These are phyloP conservation scores for Colletotrichum tropicale DNA, from an alignment of 2,329 filamentous ascomycete genomes.

Conservation along the genomic window DNA sequence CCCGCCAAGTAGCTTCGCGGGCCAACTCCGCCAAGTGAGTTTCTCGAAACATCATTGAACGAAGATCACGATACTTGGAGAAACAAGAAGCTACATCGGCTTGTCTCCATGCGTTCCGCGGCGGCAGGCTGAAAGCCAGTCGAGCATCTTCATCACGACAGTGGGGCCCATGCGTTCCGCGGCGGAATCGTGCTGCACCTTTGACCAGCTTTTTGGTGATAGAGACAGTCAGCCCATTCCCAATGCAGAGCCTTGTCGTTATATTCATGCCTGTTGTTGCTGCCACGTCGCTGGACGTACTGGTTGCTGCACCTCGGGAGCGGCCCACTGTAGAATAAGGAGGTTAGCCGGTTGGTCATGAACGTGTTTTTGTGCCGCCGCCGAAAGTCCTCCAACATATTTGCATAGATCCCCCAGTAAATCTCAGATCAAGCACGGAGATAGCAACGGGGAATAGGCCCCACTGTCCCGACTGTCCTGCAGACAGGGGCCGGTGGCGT, in stretches of 20 bases:
- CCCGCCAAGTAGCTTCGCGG: background rate
- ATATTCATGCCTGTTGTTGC: background rate
- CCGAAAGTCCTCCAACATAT: background rate
- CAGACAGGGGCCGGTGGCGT: constrained; percentile 8
- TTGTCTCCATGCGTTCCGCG: background rate
- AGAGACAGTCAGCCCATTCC: background rate
- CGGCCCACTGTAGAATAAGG: background rate
- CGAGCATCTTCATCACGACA: background rate
- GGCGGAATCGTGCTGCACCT: background rate
- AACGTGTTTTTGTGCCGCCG: background rate
- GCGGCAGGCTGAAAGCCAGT: background rate
- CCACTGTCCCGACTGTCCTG: background rate
- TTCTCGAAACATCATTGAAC: background rate
- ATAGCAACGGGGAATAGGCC: background rate
- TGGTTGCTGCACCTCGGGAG: background rate
- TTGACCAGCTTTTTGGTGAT: background rate
- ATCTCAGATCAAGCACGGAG: constrained; percentile 1
- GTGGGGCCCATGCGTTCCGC: background rate
- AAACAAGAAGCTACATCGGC: background rate
- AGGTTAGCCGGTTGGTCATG: background rate
- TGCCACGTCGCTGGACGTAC: background rate
- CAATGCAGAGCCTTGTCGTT: background rate
- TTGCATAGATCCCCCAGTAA: constrained; percentile 1
- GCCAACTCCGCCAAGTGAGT: background rate
- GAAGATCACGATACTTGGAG: background rate